Evolutionary conservation across 148 eudicot genomes (phyloP).

Genomic region (Pharnaceum exiguum): DNA sequence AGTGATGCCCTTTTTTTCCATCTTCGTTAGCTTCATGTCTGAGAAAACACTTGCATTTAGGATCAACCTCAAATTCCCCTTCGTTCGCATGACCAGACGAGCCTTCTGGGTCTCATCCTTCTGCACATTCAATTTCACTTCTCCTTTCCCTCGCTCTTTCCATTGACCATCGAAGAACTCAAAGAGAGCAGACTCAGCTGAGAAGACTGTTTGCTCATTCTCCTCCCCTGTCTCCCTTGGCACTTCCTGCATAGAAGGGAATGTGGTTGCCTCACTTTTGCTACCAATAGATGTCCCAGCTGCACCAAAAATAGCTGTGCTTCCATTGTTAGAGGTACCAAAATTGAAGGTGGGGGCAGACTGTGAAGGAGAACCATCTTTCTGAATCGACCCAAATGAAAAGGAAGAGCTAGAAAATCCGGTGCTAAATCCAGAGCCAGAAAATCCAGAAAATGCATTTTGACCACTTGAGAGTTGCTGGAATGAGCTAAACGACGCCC

Average conservation of each 20-base stretch:
- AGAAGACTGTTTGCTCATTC: conserved; percentile 68
- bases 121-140: conserved; percentile 65
- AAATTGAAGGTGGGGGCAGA: conserved; percentile 44
- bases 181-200: conserved; percentile 77
- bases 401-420: conserved; percentile 81
- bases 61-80: conserved; percentile 82
- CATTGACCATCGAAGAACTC: conserved; percentile 84
- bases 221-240: conserved; percentile 92
- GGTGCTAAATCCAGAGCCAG: conserved; percentile 87
- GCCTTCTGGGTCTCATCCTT: conserved; percentile 57
- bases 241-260: conserved; percentile 59
- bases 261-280: conserved; percentile 44
- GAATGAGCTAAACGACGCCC: conserved; percentile 62
- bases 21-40: conserved; percentile 88
- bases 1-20: conserved; percentile 92
- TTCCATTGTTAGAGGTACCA: conserved; percentile 45
- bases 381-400: conserved; percentile 60
- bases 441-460: conserved; percentile 88
- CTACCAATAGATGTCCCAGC: conserved; percentile 35
- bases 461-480: conserved; percentile 83
- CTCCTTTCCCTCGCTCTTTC: conserved; percentile 98
- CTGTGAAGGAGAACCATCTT: conserved; percentile 47
- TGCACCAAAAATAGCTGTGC: conserved; percentile 49
- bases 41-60: conserved; percentile 76
- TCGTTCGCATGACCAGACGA: conserved; percentile 80